Base-by-base conservation (phyloP, 257 asterid genomes). In the Scutellaria barbata region DNA sequence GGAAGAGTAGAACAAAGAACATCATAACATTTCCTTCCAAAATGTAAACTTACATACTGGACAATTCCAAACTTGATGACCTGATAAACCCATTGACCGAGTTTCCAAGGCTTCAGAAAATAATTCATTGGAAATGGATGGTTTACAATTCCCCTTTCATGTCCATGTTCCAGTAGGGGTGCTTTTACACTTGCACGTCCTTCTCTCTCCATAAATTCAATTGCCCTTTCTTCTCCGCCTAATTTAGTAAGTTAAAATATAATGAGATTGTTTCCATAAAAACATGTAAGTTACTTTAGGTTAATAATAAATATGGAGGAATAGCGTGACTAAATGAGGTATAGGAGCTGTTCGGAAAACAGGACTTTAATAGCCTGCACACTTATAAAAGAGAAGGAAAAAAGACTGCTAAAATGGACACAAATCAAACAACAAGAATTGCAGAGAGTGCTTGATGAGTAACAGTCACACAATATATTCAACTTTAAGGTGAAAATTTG, bases 1-100 rank as follows among this genome's bases (percentile, higher is more conserved):
- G 13, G 62, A 74, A 80, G 35, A 64, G 48, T 33, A 65, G 55
- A 79, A 17, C 57, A 17, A 9, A 58, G 42, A 58, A 55, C 42
- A 58, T 14, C 72, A 47, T 74, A 63, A 79, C 10, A 41, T 41
- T 54, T 13, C 40, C 10, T 51, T 74, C 22, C 69, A 37, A 74
- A 70, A 60, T 42, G 75, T 66, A 78, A 79, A 85, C 99, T 89
- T 86, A 94, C 99, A 79, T 95, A 95, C 70, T 95, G 99, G 67
- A 95, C 98, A 47, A 95, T 89, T 61, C 98, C 99, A 78, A 95
- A 88, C 84, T 95, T 95, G 82, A 95, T 84, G 80, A 92, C 87
- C 88, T 89, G 96, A 84, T 84, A 95, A 69, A 95, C 96, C 99
- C 99, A 83, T 55, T 74, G 86, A 77, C 89, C 90, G 77, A 95